Evolutionary conservation across 139 green algal genomes (phyloP).

Genomic region (Micractinium sp.): DNA sequence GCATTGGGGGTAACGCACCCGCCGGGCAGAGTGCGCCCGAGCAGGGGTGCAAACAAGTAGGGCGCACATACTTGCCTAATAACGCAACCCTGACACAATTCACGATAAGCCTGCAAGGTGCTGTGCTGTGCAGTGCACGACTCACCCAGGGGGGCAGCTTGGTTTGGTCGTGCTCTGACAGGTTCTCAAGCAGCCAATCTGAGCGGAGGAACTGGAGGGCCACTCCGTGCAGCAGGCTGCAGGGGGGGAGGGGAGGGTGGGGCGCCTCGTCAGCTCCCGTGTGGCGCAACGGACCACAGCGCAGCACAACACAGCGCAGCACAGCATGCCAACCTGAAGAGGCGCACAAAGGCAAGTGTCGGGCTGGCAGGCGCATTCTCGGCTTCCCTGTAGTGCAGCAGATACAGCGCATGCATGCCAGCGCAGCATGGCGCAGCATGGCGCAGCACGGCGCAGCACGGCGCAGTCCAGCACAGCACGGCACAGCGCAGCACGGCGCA

Average conservation of each 20-base stretch:
- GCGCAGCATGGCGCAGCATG: neutral
- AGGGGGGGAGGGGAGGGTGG: neutral
- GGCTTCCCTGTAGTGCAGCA: too few species aligned
- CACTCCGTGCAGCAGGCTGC: constrained; percentile 58
- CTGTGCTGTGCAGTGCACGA: neutral
- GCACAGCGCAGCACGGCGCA: neutral
- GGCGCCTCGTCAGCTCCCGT: too few species aligned
- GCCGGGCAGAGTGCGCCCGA: too few species aligned
- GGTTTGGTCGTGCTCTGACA: constrained; percentile 38
- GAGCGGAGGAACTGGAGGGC: constrained; percentile 57
- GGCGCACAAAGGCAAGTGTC: neutral
- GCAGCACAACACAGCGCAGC: neutral
- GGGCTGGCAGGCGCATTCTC: neutral
- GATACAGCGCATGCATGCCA: too few species aligned
- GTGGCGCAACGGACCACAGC: constrained; percentile 8
- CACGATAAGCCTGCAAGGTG: too few species aligned
- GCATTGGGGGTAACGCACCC: too few species aligned
- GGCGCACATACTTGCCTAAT: neutral
- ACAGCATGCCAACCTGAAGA: neutral
- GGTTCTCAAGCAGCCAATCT: constrained; percentile 60
- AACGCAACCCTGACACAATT: too few species aligned
- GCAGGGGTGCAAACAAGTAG: neutral
- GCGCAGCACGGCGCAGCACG: neutral
- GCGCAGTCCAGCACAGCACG: neutral
- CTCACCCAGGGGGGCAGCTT: constrained; percentile 28